Evolutionary conservation across 768 basidiomycete species (phyloP).

Genomic region (Pisolithus orientalis): DNA sequence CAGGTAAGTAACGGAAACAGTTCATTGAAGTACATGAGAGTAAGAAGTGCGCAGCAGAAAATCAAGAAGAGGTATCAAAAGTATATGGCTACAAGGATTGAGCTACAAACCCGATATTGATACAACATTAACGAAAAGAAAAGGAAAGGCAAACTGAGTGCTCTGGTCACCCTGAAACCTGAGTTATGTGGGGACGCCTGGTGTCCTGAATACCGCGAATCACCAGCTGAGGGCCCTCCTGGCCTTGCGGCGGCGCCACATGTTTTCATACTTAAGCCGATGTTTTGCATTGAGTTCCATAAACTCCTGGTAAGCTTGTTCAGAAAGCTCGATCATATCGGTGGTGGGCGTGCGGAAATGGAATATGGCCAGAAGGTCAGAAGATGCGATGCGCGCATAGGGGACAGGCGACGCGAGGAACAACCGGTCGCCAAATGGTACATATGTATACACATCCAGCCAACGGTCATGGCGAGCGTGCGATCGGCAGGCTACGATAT

Average conservation of each 20-base stretch:
- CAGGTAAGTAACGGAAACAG: too few species aligned
- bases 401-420: conserved; percentile 59
- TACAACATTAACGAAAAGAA: too few species aligned
- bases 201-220: background rate
- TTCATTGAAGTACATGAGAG: too few species aligned
- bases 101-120: too few species aligned
- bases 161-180: background rate
- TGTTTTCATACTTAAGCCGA: conserved; percentile 49
- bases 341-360: conserved; percentile 31
- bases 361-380: conserved; percentile 52
- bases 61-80: too few species aligned
- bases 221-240: conserved; percentile 10
- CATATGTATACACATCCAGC: conserved; percentile 61
- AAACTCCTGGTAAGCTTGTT: conserved; percentile 53
- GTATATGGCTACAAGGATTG: too few species aligned
- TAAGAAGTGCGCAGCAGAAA: too few species aligned
- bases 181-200: background rate
- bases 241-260: conserved; percentile 48
- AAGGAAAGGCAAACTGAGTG: background rate
- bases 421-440: conserved; percentile 57
- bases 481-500: conserved; percentile 43
- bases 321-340: conserved; percentile 63
- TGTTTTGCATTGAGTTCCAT: conserved; percentile 45
- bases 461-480: conserved; percentile 51
- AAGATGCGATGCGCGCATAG: conserved; percentile 53